Evolutionary conservation across 495 filamentous ascomycete species (phyloP), one percentile per base, ranked within the genome.

Genomic region (Opeltia flavorubescens): DNA sequence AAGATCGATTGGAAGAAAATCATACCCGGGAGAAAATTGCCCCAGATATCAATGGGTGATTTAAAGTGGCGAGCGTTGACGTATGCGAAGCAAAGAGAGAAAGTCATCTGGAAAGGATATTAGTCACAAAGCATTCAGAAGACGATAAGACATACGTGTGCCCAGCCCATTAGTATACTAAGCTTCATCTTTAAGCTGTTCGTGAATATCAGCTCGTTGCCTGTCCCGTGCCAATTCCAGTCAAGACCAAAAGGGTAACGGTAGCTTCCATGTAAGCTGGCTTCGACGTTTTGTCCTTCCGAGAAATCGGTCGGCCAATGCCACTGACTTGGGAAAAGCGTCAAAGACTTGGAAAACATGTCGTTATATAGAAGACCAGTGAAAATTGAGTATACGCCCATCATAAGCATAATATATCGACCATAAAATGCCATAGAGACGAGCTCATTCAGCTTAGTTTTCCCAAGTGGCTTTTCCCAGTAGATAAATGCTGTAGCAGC

Each of bases 151-250:
- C 75, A 65, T 65, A 78, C 76, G 65, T 96, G 89, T 50, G 75
- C 74, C 91, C 91, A 99, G 43, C 91, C 91, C 55, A 99, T 69
- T 48, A 95, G 69, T 58, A 99, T 93, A 70, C 83, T 88, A 62
- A 98, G 83, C 73, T 99, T 99, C 91, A 99, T 96, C 78, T 99
- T 99, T 76, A 89, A 87, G 65, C 83, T 89, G 80, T 99, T 96
- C 52, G 75, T 77, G 68, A 96, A 99, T 20, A 96, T 71, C 25
- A 99, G 67, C 45, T 88, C 80, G 60, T 99, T 99, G 46, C 94
- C 89, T 5, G 88, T 79, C 50, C 81, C 86, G 59, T 96, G 91
- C 91, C 91, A 99, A 50, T 77, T 78, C 89, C 87, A 96, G 60
- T 99, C 91, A 49, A 98, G 66, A 50, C 91, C 91, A 61, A 98